Base-by-base conservation (phyloP, 2,329 filamentous ascomycete species). In the Diaporthe australafricana region DNA sequence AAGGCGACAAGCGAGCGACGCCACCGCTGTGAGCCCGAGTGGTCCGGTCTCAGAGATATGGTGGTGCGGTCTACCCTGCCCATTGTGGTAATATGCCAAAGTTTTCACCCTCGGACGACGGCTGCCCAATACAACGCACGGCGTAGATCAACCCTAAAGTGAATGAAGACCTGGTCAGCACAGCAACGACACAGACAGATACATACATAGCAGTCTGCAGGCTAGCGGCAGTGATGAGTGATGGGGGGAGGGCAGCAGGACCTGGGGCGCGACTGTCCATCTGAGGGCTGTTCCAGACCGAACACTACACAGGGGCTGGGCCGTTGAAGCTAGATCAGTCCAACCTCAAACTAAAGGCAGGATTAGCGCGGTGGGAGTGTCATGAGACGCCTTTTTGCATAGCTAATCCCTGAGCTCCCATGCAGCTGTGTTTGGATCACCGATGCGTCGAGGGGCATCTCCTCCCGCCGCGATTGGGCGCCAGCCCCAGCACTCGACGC, bases 391-490 rank as follows among this genome's bases (percentile, higher is more conserved):
- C n/a, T 48, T 63, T 73, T 72, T 52, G 63, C 57, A 69, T 66
- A 72, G 72, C 72, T 72, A 50, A 73, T 73, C 72, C 72, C 65
- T 73, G 72, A 73, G 70, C 72, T 72, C 53, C 53, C 56, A 52
- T 72, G 50, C 65, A 71, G 50, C 63, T 68, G 35, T 66, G 63
- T 55, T 27, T 68, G 56, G 60, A 40, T 45, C 42, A 25, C 65
- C 56, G 50, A 40, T 57, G 70, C 50, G 66, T 66, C 50, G 22
- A 69, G 30, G 60, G 52, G 65, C 35, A 60, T 35, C 45, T 32
- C 22, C 35, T 52, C 62, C 55, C 20, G 68, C 35, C 32, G 30
- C 52, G 22, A 71, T 71, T 70, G 68, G 71, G n/a, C 32, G 56
- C 47, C 50, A 22, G n/a, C 32, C 12, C 66, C 38, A 56, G 40